Evolutionary conservation across 164 flowering plant genomes (phyloP).

Genomic region (Berberis vulgaris): DNA sequence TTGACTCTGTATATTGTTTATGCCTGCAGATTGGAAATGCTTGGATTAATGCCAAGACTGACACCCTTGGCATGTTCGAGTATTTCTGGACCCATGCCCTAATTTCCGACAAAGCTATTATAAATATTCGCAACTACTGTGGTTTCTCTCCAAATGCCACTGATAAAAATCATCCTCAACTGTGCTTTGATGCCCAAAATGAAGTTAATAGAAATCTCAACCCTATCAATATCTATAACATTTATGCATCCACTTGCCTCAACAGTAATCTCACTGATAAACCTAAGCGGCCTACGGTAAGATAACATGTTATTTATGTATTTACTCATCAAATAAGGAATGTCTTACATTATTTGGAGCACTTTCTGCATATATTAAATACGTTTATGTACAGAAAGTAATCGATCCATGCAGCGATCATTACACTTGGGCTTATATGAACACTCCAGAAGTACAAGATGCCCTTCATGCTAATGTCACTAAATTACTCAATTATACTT

Average conservation of each 20-base stretch:
- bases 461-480: conserved; percentile 66
- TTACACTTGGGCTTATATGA: conserved; percentile 44
- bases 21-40: conserved; percentile 73
- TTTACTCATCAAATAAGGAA: not conserved
- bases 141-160: conserved; percentile 29
- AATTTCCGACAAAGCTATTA: conserved; percentile 23
- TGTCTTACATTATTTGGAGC: not conserved
- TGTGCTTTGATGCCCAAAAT: not conserved
- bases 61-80: conserved; percentile 47
- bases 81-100: conserved; percentile 50
- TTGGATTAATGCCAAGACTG: conserved; percentile 52
- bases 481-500: conserved; percentile 17
- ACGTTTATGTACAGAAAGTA: not conserved
- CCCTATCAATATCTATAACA: conserved; percentile 50
- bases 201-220: not conserved
- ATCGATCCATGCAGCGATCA: conserved; percentile 58
- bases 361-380: not conserved
- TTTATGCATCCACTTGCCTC: conserved; percentile 53
- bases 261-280: conserved; percentile 20
- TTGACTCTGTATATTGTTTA: not conserved
- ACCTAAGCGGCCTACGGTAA: conserved; percentile 32
- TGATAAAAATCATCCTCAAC: not conserved
- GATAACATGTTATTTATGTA: not conserved
- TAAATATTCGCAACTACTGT: conserved; percentile 28
- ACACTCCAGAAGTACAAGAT: conserved; percentile 47